Conservation (phyloP, 2,329 filamentous ascomycete genomes). For the Peltaster fructicola region DNA sequence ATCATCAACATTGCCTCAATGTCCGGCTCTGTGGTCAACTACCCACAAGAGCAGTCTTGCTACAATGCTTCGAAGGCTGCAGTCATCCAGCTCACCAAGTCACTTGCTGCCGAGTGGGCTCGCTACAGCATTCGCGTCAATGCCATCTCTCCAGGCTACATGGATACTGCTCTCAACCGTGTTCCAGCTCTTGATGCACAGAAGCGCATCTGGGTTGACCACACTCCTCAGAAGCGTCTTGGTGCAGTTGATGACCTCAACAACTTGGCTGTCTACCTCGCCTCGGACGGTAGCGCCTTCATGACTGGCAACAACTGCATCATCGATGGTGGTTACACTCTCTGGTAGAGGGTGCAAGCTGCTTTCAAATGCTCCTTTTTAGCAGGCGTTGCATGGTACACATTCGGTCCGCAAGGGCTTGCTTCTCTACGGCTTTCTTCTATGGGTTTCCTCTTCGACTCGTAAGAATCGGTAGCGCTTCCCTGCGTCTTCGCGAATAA, state of each 20-base stretch:
- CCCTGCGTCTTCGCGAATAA: too few relatives aligned
- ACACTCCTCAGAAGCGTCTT: conserved; percentile 57
- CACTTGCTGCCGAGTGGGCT: conserved; percentile 69
- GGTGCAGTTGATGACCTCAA: conserved; percentile 61
- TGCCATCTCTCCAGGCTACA: conserved; percentile 70
- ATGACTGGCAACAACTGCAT: conserved; percentile 62
- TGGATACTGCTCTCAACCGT: conserved; percentile 69
- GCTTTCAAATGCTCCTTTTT: too few relatives aligned
- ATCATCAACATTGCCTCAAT: conserved; percentile 61
- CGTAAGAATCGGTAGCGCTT: too few relatives aligned
- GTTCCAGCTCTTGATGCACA: conserved; percentile 61
- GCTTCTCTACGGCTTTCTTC: too few relatives aligned
- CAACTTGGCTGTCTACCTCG: conserved; percentile 58
- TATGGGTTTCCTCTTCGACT: too few relatives aligned
- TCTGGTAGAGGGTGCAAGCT: conserved; percentile 29
- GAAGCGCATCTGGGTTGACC: conserved; percentile 62
- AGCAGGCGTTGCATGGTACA: too few relatives aligned
- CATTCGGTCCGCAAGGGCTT: too few relatives aligned
- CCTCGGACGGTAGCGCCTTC: conserved; percentile 53
- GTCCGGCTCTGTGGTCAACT: conserved; percentile 27
- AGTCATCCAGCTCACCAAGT: conserved; percentile 62
- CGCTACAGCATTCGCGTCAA: conserved; percentile 68
- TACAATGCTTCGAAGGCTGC: conserved; percentile 77
- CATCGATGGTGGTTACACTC: conserved; percentile 54
- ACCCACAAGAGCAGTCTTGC: conserved; percentile 57